phyloP scores from a whole-genome alignment of 2,329 filamentous ascomycete species.

The Macroventuria anomochaeta region DNA sequence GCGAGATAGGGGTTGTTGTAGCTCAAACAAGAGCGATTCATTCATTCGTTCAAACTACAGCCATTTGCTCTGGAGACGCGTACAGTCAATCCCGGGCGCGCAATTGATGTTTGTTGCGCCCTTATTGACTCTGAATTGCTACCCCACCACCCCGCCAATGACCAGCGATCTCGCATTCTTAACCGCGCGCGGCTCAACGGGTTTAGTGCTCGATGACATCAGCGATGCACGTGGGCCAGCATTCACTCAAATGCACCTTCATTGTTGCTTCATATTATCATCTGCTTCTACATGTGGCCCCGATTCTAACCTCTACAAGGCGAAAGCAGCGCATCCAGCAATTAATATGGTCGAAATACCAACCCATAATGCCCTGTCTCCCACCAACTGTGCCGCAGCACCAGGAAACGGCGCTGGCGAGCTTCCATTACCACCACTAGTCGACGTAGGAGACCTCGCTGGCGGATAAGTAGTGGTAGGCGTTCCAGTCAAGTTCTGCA shows the following conservation, averaged over 20 bases:
- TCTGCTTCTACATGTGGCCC: background rate
- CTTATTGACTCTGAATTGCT: slow-evolving; percentile 7
- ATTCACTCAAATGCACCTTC: background rate
- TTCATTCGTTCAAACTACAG: background rate
- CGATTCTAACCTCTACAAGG: slow-evolving; percentile 20
- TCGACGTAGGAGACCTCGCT: slow-evolving; percentile 12
- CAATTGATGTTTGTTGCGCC: slow-evolving; percentile 10
- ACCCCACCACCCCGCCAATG: slow-evolving; percentile 4
- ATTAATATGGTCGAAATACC: slow-evolving; percentile 24
- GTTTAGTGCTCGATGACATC: slow-evolving; percentile 12
- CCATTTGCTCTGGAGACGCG: background rate
- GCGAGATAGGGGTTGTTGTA: slow-evolving; percentile 7
- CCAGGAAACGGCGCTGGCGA: slow-evolving; percentile 23
- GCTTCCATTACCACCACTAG: slow-evolving; percentile 7
- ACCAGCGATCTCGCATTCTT: slow-evolving; percentile 5
- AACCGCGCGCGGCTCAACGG: background rate
- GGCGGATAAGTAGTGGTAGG: slow-evolving; percentile 32
- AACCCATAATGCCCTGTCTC: slow-evolving; percentile 22
- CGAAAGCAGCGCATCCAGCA: slow-evolving; percentile 29
- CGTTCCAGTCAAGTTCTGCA: slow-evolving; percentile 39
- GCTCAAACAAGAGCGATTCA: slow-evolving; percentile 13
- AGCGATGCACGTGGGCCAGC: slow-evolving; percentile 3
- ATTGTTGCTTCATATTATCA: background rate
- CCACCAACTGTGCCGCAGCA: slow-evolving; percentile 15
- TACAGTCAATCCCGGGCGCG: background rate